phyloP scores from a whole-genome alignment of 768 basidiomycete species.

The Amanita fuliginea region DNA sequence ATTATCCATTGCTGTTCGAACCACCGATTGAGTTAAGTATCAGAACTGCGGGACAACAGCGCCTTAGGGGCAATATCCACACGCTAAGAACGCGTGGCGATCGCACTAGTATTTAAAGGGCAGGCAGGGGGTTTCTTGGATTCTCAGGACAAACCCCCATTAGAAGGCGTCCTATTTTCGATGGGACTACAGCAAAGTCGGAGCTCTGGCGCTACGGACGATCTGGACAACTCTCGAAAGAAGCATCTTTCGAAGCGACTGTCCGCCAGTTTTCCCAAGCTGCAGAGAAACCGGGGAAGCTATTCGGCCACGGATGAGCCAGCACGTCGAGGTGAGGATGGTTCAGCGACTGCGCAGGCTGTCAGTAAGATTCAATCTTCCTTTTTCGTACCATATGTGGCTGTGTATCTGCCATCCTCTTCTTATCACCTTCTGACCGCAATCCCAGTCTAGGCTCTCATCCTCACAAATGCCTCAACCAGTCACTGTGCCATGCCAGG shows the following conservation, averaged over 20 bases:
- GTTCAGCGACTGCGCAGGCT: neutral
- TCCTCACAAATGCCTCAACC: constrained; percentile 9
- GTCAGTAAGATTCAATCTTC: neutral
- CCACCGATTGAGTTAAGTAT: no score
- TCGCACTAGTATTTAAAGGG: constrained; percentile 4
- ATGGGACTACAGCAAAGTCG: constrained; percentile 6
- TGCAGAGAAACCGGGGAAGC: neutral
- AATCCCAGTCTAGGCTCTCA: neutral
- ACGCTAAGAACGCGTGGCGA: constrained; percentile 2
- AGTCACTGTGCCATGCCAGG: constrained; percentile 37
- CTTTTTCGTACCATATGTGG: constrained; percentile 2
- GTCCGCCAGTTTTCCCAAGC: neutral
- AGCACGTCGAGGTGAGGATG: neutral
- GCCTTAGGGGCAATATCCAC: neutral
- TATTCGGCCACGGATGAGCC: neutral
- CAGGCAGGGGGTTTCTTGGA: neutral
- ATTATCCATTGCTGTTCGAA: no score
- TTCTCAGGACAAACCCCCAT: neutral
- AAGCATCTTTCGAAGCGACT: neutral
- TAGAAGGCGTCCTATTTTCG: neutral
- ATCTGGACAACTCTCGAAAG: neutral
- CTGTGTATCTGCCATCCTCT: neutral
- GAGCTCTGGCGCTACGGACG: neutral
- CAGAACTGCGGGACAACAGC: neutral
- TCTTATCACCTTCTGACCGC: neutral